phyloP scores from a whole-genome alignment of 768 basidiomycete species.

The Tylopilus plumbeoviolaceoides region DNA sequence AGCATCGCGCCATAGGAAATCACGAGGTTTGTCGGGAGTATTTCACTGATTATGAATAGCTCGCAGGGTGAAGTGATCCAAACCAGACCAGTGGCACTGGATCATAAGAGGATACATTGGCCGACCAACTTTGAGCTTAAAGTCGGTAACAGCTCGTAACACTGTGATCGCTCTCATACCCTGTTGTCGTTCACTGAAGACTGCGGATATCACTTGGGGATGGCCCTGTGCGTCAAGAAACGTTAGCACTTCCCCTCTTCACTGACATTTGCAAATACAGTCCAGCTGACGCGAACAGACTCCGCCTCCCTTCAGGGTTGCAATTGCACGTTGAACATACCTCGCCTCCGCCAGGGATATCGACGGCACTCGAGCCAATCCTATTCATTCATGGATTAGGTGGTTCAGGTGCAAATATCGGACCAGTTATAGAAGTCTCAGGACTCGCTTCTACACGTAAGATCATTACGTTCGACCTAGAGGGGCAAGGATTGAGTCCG shows the following conservation, averaged over 20 bases:
- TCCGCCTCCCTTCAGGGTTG: constrained; percentile 5
- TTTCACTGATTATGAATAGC: neutral
- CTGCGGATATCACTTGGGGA: neutral
- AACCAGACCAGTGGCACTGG: neutral
- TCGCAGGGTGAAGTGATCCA: neutral
- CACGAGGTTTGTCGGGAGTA: neutral
- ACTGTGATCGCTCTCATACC: neutral
- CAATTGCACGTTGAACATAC: neutral
- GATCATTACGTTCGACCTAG: constrained; percentile 11
- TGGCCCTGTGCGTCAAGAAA: neutral
- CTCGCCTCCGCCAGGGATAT: neutral
- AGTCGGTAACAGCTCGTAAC: neutral
- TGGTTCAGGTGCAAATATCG: constrained; percentile 2
- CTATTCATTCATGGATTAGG: constrained; percentile 6
- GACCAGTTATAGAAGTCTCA: constrained; percentile 10
- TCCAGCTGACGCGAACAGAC: constrained; percentile 1
- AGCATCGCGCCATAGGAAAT: neutral
- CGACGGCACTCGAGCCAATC: neutral
- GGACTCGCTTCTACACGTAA: constrained; percentile 9
- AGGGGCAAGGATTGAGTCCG: constrained; percentile 9
- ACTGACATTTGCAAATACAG: neutral
- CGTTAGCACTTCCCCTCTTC: neutral
- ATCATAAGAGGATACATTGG: neutral
- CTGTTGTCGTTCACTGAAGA: neutral
- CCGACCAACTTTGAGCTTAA: neutral